A percentile compares a stretch with the other conserved stretches of the same genome.
These are phyloP conservation scores for Ascochyta rabiei DNA, from an alignment of 2,329 filamentous ascomycete genomes.

Conservation along the genomic window DNA sequence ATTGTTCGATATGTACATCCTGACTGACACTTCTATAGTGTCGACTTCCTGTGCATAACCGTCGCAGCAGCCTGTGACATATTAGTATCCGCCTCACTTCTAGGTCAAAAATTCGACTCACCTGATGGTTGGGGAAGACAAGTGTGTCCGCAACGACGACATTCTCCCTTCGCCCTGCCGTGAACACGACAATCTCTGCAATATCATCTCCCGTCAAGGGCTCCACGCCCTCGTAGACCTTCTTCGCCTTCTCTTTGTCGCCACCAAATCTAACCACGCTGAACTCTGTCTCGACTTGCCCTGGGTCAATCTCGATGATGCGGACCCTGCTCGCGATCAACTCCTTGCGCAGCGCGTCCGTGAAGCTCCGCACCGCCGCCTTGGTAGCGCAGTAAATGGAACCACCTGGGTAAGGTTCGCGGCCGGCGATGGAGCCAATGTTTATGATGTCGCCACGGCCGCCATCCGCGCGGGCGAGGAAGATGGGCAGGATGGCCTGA, in stretches of 20 bases:
- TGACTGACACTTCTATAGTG: neutral
- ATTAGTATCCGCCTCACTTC: constrained; percentile 18
- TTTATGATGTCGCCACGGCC: constrained; percentile 95
- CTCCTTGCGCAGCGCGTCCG: constrained; percentile 81
- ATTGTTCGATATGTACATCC: neutral
- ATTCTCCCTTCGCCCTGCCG: constrained; percentile 83
- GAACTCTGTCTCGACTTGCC: constrained; percentile 94
- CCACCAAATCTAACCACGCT: constrained; percentile 86
- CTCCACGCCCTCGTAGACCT: constrained; percentile 75
- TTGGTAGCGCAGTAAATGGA: constrained; percentile 95
- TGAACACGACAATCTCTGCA: constrained; percentile 87
- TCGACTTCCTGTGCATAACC: constrained; percentile 45
- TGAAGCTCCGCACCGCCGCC: constrained; percentile 84
- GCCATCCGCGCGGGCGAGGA: constrained; percentile 71
- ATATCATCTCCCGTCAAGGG: constrained; percentile 90
- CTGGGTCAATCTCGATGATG: constrained; percentile 87
- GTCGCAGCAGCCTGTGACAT: constrained; percentile 41
- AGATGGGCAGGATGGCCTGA: constrained; percentile 83
- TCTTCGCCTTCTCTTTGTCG: constrained; percentile 86
- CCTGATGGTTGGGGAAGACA: constrained; percentile 89
- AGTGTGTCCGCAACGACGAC: constrained; percentile 88
- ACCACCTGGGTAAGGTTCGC: constrained; percentile 83
- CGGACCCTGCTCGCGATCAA: constrained; percentile 80
- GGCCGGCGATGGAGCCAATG: constrained; percentile 88
- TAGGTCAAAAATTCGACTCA: constrained; percentile 50